Evolutionary conservation across 2,329 filamentous ascomycete species (phyloP), one percentile per base, ranked within the genome.

Genomic region (Paecilomyces variotii): DNA sequence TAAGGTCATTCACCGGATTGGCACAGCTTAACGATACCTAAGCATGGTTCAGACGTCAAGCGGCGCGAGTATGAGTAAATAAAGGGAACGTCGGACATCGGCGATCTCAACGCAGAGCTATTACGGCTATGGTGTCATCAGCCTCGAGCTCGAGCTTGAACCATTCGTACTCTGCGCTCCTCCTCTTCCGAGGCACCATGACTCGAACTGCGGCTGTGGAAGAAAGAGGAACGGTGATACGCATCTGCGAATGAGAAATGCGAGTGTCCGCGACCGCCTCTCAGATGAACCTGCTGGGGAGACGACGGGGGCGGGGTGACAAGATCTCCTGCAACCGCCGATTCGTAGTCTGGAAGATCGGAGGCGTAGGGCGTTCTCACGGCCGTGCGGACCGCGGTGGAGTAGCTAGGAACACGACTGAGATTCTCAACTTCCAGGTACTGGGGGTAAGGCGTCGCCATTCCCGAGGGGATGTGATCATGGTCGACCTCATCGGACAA

Each of bases 351-450:
- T 0, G 88, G 88, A 4, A 90, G 79, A 11, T 73, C 73, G 4
- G 76, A 71, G 32, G 79, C 78, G 25, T 80, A 79, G 5, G 79
- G 78, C 34, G 80, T 79, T 55, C 82, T 80, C 14, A 84, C 82
- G 4, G 85, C 84, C 0, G 86, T 84, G 62, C 83, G 84, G 27
- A 91, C 84, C 0, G 89, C 89, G 0, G 89, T 91, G 14, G 83
- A 82, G 70, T 92, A 92, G 58, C 88, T 91, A 0, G 89, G 89
- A 1, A 92, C 88, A 63, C 88, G 88, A 70, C 81, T 88, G 50
- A 91, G 76, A 62, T 85, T 82, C 54, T 82, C 81, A 63, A 90
- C 75, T 62, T 88, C 85, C 19, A 80, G 76, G 54, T 80, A 79
- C 60, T 77, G 74, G 11, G 71, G 70, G 61, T 69, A 69, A 7